Percentiles rank a stretch among this genome's conserved stretches.
phyloP scores from a whole-genome alignment of 352 stramenopile species.

The Hyaloperonospora brassicae region DNA sequence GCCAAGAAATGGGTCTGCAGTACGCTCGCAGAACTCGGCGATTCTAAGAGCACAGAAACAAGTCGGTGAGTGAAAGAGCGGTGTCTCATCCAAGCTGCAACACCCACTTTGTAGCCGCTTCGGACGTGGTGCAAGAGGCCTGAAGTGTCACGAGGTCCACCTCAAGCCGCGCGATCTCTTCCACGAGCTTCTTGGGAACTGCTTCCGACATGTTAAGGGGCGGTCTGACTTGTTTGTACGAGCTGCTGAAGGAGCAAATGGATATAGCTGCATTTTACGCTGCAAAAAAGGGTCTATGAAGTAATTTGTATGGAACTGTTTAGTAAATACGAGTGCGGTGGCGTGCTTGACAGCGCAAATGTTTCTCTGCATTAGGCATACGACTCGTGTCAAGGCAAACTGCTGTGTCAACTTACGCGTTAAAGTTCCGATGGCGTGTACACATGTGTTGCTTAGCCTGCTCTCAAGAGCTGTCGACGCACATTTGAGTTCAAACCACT shows the following conservation, averaged over 20 bases:
- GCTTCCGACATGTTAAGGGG: slow-evolving; percentile 38
- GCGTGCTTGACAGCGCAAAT: too few species aligned
- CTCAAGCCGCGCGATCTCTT: slow-evolving; percentile 72
- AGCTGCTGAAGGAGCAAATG: neutral
- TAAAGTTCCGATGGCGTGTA: too few species aligned
- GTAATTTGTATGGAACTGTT: too few species aligned
- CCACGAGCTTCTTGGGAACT: slow-evolving; percentile 68
- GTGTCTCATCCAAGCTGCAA: neutral
- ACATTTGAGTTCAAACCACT: too few species aligned
- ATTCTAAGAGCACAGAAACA: slow-evolving; percentile 31
- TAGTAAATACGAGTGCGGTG: too few species aligned
- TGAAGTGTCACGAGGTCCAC: slow-evolving; percentile 77
- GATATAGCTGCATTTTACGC: too few species aligned
- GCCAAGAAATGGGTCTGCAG: slow-evolving; percentile 61
- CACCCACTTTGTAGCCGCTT: slow-evolving; percentile 71
- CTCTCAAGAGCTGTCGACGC: too few species aligned
- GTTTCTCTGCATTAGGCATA: too few species aligned
- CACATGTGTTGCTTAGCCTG: too few species aligned
- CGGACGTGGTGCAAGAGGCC: slow-evolving; percentile 64
- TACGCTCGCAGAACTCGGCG: slow-evolving; percentile 66
- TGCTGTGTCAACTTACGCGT: too few species aligned
- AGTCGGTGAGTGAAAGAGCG: slow-evolving; percentile 1
- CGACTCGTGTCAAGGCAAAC: too few species aligned
- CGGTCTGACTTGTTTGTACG: neutral
- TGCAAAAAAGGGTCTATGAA: too few species aligned